These are phyloP conservation scores for Solanum virginianum DNA, from an alignment of 257 asterid species.

Conservation along the genomic window DNA sequence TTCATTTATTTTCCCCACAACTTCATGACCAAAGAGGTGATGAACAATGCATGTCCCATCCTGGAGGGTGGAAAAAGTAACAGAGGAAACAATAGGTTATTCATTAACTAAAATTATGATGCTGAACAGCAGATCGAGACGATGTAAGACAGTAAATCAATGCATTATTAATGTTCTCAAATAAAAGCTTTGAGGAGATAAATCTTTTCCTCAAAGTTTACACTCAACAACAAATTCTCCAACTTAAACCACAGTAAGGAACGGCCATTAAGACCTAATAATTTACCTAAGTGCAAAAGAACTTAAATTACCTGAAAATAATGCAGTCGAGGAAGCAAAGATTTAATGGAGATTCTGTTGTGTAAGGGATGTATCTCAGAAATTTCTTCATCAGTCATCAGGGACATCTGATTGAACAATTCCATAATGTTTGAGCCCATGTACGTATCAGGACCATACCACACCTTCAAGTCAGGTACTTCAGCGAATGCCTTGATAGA, in stretches of 20 bases:
- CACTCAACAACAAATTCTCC: background rate
- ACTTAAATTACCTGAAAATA: constrained; percentile 65
- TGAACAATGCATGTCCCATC: constrained; percentile 96
- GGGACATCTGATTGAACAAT: constrained; percentile 69
- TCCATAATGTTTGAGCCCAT: constrained; percentile 96
- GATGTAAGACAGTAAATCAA: background rate
- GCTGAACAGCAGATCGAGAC: background rate
- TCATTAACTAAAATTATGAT: background rate
- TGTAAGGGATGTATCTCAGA: constrained; percentile 75
- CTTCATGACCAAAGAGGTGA: constrained; percentile 93
- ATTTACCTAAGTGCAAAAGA: background rate
- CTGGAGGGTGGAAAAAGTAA: constrained; percentile 18
- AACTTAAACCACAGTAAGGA: background rate
- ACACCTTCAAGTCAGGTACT: constrained; percentile 57
- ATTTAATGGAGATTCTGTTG: constrained; percentile 46
- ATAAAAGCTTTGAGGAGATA: background rate
- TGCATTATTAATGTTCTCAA: background rate
- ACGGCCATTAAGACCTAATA: background rate
- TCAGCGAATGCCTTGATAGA: constrained; percentile 70
- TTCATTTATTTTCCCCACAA: constrained; percentile 66
- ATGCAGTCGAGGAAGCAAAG: constrained; percentile 80
- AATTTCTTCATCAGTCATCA: constrained; percentile 88
- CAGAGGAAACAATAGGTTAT: background rate
- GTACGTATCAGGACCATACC: constrained; percentile 96
- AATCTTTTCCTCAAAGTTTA: background rate